Percentiles rank a stretch among this genome's conserved stretches.
These are phyloP conservation scores for Abrus pulchellus DNA, from an alignment of 306 rosid genomes.

Conservation along the genomic window DNA sequence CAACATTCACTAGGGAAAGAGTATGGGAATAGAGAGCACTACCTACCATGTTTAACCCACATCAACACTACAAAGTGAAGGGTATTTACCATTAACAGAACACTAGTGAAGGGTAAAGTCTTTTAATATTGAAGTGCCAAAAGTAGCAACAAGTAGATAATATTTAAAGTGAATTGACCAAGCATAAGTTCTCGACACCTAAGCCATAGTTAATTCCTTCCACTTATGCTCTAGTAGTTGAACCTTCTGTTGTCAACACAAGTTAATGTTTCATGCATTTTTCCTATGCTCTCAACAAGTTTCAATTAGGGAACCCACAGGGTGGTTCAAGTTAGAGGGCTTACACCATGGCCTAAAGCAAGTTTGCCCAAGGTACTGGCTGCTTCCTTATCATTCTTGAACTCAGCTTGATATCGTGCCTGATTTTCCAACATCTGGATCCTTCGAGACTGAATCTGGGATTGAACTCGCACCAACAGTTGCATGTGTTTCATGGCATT, in stretches of 20 bases:
- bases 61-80: constrained; percentile 1
- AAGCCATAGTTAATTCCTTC: constrained; percentile 11
- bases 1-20: constrained; percentile 20
- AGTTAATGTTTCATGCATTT: background rate
- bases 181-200: constrained; percentile 23
- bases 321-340: constrained; percentile 43
- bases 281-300: background rate
- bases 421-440: constrained; percentile 93
- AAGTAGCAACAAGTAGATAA: background rate
- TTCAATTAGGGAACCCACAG: background rate
- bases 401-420: constrained; percentile 76
- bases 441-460: constrained; percentile 93
- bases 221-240: constrained; percentile 5
- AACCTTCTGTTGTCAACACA: constrained; percentile 19
- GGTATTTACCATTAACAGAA: background rate
- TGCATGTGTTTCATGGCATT: constrained; percentile 99
- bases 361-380: constrained; percentile 76
- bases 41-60: constrained; percentile 4
- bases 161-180: constrained; percentile 27
- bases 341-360: constrained; percentile 68
- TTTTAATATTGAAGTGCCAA: background rate
- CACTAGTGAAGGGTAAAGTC: constrained; percentile 24
- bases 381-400: constrained; percentile 71
- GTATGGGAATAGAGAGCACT: constrained; percentile 1
- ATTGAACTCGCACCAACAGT: constrained; percentile 89